Conservation (phyloP, 306 rosid species). For the Fragaria vesca region DNA sequence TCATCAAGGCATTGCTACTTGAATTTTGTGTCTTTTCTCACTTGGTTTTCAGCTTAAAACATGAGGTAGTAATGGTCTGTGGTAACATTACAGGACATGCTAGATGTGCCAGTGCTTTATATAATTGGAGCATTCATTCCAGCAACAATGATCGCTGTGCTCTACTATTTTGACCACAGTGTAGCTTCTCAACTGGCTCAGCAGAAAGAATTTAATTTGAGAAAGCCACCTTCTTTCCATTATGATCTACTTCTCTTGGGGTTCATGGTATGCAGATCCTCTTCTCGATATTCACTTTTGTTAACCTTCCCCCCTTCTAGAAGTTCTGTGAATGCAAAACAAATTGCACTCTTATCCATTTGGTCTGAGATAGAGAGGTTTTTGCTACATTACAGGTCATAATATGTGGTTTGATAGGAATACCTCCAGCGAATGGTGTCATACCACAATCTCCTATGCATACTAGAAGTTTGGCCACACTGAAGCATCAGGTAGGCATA, state of each 20-base stretch:
- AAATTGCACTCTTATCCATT: background rate
- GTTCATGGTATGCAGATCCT: slow-evolving; percentile 55
- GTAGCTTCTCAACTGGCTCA: slow-evolving; percentile 90
- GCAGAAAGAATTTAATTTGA: slow-evolving; percentile 76
- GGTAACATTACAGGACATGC: slow-evolving; percentile 61
- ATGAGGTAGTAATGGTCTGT: slow-evolving; percentile 12
- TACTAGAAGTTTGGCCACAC: slow-evolving; percentile 73
- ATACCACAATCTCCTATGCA: slow-evolving; percentile 94
- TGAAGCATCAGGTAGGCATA: slow-evolving; percentile 67
- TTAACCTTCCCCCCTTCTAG: slow-evolving; percentile 5
- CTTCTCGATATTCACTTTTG: slow-evolving; percentile 15
- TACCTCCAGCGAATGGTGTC: slow-evolving; percentile 84
- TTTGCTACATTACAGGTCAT: slow-evolving; percentile 54
- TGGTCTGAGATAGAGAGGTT: slow-evolving; percentile 13
- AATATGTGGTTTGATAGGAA: slow-evolving; percentile 73
- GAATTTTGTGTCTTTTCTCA: background rate
- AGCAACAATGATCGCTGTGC: slow-evolving; percentile 83
- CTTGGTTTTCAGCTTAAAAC: slow-evolving; percentile 9
- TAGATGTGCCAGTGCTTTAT: slow-evolving; percentile 65
- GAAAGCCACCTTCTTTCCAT: slow-evolving; percentile 78
- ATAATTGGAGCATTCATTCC: slow-evolving; percentile 77
- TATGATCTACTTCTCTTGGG: slow-evolving; percentile 83
- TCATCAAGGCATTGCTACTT: slow-evolving; percentile 51
- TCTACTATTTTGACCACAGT: slow-evolving; percentile 85
- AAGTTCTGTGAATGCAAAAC: background rate